Base-by-base conservation (phyloP, 345 rosid genomes). In the Angophora floribunda region DNA sequence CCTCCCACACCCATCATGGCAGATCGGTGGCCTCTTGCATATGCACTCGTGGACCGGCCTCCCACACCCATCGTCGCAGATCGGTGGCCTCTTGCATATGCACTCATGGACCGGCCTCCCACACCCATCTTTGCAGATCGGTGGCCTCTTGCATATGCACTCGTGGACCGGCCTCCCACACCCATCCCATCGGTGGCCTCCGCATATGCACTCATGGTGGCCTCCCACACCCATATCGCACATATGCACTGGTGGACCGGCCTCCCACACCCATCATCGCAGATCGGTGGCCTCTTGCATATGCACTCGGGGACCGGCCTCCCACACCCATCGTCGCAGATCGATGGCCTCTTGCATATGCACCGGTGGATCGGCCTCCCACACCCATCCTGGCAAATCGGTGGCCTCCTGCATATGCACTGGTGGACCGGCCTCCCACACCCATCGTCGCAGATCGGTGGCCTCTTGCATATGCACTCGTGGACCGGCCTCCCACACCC, bases 241-340 rank as follows among this genome's bases (percentile, higher is more conserved):
- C 70, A 61, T 28, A 17, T 14, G 6, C 51, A 50, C 51, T 51
- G 17, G 3, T 57, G 1, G 63, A 13, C n/a, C n/a, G n/a, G n/a
- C 85, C 95, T 91, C 5, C 94, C 94, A 28, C 53, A 51, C 2
- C 53, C 53, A 51, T 51, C 53, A 4, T 14, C 1, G 19, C 53
- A 51, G 17, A 13, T 14, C 2, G 53, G 17, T n/a, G 84, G 36
- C 32, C 16, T 15, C 84, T 47, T 47, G 17, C 41, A 28, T 36
- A 36, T 51, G 86, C 95, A 91, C 5, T 95, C 94, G 51, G 91
- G 94, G 51, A 94, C 95, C 0, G 94, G 89, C 86, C 41, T 82
- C 11, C 89, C 50, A 17, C 30, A 21, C 5, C 26, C 8, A 17
- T 75, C 13, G 2, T 4, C 7, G 47, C 80, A 70, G 13, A 2